phyloP scores from a whole-genome alignment of 805 yeast species.

The Barnettozyma populi region DNA sequence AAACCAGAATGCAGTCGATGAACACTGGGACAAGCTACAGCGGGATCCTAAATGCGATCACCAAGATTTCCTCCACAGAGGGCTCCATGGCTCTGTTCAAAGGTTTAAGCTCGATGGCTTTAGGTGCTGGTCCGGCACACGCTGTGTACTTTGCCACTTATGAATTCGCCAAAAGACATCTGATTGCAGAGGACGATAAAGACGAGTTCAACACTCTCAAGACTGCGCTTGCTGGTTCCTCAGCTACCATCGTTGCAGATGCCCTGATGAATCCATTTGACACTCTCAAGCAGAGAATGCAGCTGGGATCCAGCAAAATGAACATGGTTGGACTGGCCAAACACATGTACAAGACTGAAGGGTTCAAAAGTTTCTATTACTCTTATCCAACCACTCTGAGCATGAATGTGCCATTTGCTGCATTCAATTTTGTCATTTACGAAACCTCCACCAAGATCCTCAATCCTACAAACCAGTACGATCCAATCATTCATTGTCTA shows the following conservation, averaged over 20 bases:
- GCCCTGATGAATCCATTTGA: constrained; percentile 98
- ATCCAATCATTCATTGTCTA: constrained; percentile 87
- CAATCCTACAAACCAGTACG: constrained; percentile 74
- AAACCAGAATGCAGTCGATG: constrained; percentile 80
- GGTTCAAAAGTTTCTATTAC: constrained; percentile 76
- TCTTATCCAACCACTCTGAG: constrained; percentile 92
- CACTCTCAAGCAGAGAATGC: constrained; percentile 94
- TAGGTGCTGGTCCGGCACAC: constrained; percentile 99
- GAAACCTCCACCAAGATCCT: constrained; percentile 74
- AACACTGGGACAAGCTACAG: constrained; percentile 19
- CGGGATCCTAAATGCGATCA: constrained; percentile 60
- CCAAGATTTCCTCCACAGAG: constrained; percentile 76
- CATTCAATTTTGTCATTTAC: constrained; percentile 87
- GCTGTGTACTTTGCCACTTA: constrained; percentile 95
- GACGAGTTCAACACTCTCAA: constrained; percentile 63
- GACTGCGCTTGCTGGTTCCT: constrained; percentile 83
- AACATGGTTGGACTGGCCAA: constrained; percentile 34
- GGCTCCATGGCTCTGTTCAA: constrained; percentile 89
- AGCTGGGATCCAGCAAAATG: constrained; percentile 33
- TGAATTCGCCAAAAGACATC: constrained; percentile 53
- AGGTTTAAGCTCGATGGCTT: constrained; percentile 84
- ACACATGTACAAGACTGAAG: constrained; percentile 54
- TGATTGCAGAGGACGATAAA: constrained; percentile 30
- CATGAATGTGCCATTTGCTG: constrained; percentile 93
- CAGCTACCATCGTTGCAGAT: constrained; percentile 89